Evolutionary conservation across 169 alveolate species (phyloP).

Genomic region (Eimeria maxima): DNA sequence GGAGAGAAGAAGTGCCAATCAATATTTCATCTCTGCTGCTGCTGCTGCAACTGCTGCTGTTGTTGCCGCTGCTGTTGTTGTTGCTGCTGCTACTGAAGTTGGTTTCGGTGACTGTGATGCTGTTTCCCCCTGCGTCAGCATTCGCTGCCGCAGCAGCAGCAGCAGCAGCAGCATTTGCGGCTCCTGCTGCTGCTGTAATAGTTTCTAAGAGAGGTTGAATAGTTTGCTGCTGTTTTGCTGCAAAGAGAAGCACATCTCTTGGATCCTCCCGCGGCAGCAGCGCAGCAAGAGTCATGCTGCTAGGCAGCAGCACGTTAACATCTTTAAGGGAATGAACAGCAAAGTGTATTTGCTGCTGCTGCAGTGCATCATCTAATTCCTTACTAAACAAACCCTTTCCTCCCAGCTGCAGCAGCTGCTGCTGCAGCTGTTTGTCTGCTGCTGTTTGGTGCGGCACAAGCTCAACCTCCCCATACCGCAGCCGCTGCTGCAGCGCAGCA

Average conservation of each 20-base stretch:
- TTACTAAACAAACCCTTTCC: constrained; percentile 88
- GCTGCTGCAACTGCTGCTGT: constrained; percentile 16
- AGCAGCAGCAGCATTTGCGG: background rate
- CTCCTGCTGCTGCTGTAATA: background rate
- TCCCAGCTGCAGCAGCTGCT: constrained; percentile 85
- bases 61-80: background rate
- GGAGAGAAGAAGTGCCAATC: constrained; percentile 74
- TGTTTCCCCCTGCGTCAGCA: background rate
- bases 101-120: background rate
- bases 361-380: constrained; percentile 86
- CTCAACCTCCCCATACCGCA: constrained; percentile 62
- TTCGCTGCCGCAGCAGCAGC: background rate
- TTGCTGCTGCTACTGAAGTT: constrained; percentile 27
- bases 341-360: constrained; percentile 77
- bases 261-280: constrained; percentile 82
- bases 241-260: constrained; percentile 66
- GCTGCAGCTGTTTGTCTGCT: constrained; percentile 84
- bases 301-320: constrained; percentile 13
- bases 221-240: background rate
- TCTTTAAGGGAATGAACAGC: constrained; percentile 86
- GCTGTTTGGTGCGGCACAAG: constrained; percentile 30
- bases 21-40: background rate
- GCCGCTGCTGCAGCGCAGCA: constrained; percentile 58
- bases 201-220: background rate
- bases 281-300: constrained; percentile 29